Evolutionary conservation across 345 rosid species (phyloP).

Genomic region (Pugionium dolabratum): DNA sequence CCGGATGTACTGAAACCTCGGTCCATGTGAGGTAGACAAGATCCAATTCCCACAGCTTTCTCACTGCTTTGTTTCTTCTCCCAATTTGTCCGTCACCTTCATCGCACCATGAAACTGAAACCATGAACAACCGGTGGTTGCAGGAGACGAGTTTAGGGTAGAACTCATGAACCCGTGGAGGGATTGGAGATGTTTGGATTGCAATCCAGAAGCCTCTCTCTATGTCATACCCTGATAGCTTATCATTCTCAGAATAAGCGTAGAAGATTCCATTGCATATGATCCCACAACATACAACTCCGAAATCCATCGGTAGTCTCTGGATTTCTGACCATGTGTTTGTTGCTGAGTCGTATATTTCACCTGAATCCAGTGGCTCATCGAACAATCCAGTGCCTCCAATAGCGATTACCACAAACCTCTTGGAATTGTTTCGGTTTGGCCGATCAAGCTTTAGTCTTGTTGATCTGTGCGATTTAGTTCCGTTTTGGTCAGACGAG

Average conservation of each 20-base stretch:
- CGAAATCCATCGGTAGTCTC: slow-evolving; percentile 74
- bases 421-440: slow-evolving; percentile 47
- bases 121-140: slow-evolving; percentile 71
- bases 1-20: slow-evolving; percentile 87
- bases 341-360: slow-evolving; percentile 73
- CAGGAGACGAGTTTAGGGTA: slow-evolving; percentile 88
- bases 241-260: slow-evolving; percentile 85
- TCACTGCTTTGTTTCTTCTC: slow-evolving; percentile 89
- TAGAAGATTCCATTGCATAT: slow-evolving; percentile 82
- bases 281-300: slow-evolving; percentile 70
- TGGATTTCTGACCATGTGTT: slow-evolving; percentile 93
- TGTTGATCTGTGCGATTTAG: slow-evolving; percentile 53
- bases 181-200: slow-evolving; percentile 77
- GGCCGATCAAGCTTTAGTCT: slow-evolving; percentile 61
- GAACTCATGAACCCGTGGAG: slow-evolving; percentile 89
- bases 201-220: slow-evolving; percentile 90
- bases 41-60: slow-evolving; percentile 96
- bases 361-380: slow-evolving; percentile 93
- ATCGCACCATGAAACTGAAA: slow-evolving; percentile 92
- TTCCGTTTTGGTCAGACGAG: slow-evolving; percentile 56
- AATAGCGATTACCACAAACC: slow-evolving; percentile 70
- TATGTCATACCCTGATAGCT: slow-evolving; percentile 84
- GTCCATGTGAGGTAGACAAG: slow-evolving; percentile 79
- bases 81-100: slow-evolving; percentile 97
- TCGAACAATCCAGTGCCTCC: slow-evolving; percentile 89